Base-by-base conservation (phyloP, 1,284 basidiomycete genomes). In the Inonotus obliquus region DNA sequence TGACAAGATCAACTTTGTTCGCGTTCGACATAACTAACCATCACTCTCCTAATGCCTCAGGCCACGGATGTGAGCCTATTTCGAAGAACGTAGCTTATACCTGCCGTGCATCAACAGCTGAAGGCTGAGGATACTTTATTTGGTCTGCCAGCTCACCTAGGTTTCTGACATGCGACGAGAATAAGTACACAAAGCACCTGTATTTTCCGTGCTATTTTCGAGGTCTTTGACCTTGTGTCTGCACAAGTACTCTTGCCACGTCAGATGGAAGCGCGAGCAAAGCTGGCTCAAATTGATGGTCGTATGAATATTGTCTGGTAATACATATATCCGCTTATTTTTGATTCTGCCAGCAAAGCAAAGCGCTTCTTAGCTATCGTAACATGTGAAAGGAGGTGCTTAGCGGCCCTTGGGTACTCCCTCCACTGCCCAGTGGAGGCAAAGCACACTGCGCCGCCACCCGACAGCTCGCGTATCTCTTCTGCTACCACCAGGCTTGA, bases 101-200 rank as follows among this genome's bases (percentile, higher is more conserved):
- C 17, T n/a, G 19, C n/a, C 7, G 17, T 44, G 45, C 49, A 45
- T 32, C 45, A 38, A 25, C 9, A 14, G 19, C 35, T 35, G n/a
- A 47, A n/a, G 39, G 39, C 10, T 23, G 27, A 35, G 19, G 41
- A 44, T n/a, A 1, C 55, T 58, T 21, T 21, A 35, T 51, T 38
- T 58, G 44, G 56, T n/a, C 27, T 51, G 56, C 56, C 45, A 58
- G 56, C 56, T 57, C 56, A 58, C 13, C 51, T 52, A 35, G 14
- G 9, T 13, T 35, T 11, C 29, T 35, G 13, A 27, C n/a, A 17
- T n/a, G n/a, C 19, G 17, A 7, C 32, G 9, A 32, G 32, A 32
- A 32, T 32, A 9, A 9, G 32, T 9, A 32, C 32, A 32, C 32
- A 9, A 32, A 32, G 32, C 32, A 32, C 32, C 4, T 9, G 32